These are phyloP conservation scores for Eucalyptus regnans DNA, from an alignment of 345 rosid species.

Conservation along the genomic window DNA sequence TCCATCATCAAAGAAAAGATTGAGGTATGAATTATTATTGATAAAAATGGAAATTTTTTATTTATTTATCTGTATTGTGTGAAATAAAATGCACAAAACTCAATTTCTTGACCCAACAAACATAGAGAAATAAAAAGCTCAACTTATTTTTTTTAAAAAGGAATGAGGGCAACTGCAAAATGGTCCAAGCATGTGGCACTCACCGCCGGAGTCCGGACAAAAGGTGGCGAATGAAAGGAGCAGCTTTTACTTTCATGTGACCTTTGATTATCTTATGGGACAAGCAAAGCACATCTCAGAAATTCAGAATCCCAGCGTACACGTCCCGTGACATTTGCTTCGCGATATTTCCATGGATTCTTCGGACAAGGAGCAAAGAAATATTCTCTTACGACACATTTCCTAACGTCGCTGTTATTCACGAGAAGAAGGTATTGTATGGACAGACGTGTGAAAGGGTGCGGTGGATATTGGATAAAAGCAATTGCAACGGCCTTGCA, in stretches of 20 bases:
- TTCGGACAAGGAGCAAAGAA: background rate
- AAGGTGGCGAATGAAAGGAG: background rate
- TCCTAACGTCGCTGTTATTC: background rate
- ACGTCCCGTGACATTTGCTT: background rate
- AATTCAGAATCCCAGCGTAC: too few species aligned
- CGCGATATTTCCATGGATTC: background rate
- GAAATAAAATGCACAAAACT: background rate
- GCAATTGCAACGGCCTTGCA: too few species aligned
- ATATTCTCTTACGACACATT: background rate
- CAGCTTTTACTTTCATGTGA: background rate
- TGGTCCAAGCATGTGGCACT: background rate
- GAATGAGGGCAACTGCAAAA: background rate
- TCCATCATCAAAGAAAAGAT: background rate
- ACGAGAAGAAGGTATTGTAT: background rate
- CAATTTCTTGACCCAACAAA: background rate
- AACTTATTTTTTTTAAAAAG: background rate
- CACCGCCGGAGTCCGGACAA: background rate
- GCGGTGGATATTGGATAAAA: background rate
- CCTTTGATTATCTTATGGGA: background rate
- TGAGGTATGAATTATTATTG: background rate
- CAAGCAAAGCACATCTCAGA: background rate
- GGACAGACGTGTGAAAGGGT: background rate
- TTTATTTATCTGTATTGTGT: background rate
- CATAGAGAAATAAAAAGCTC: background rate
- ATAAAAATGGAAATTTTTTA: background rate